These are phyloP conservation scores for Ailanthus altissimus DNA, from an alignment of 345 rosid species.

Conservation along the genomic window DNA sequence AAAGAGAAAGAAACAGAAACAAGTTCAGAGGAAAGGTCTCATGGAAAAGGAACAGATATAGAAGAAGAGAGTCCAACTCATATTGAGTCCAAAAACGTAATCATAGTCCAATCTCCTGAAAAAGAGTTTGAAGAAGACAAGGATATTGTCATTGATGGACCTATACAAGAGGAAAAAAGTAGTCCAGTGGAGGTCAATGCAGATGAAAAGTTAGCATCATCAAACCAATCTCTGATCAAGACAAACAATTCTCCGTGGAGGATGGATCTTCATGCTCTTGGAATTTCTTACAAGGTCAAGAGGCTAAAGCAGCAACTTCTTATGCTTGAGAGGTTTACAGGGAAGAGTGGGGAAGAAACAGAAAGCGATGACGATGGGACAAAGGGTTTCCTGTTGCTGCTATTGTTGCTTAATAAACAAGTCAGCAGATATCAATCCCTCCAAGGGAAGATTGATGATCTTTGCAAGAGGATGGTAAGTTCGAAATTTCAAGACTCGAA, in stretches of 20 bases:
- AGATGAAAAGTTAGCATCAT: constrained; percentile 28
- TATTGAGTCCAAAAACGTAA: constrained; percentile 20
- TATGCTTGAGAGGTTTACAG: constrained; percentile 78
- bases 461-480: constrained; percentile 86
- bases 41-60: constrained; percentile 30
- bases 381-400: constrained; percentile 45
- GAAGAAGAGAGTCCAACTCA: constrained; percentile 30
- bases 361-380: constrained; percentile 41
- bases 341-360: constrained; percentile 45
- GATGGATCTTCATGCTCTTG: constrained; percentile 94
- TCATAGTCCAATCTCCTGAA: constrained; percentile 56
- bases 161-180: constrained; percentile 31
- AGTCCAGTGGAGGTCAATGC: constrained; percentile 28
- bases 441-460: constrained; percentile 80
- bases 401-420: constrained; percentile 75
- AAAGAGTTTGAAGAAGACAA: constrained; percentile 50
- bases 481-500: neutral
- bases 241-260: constrained; percentile 55
- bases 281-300: constrained; percentile 89
- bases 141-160: constrained; percentile 28
- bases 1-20: constrained; percentile 35
- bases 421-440: constrained; percentile 81
- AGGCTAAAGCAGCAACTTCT: constrained; percentile 87
- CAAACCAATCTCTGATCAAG: constrained; percentile 36
- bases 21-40: constrained; percentile 24